A percentile compares a stretch with the other conserved stretches of the same genome.
These are phyloP conservation scores for Thinopyrum obtusiflorum DNA, from an alignment of 202 grass and related monocot genomes.

Conservation along the genomic window DNA sequence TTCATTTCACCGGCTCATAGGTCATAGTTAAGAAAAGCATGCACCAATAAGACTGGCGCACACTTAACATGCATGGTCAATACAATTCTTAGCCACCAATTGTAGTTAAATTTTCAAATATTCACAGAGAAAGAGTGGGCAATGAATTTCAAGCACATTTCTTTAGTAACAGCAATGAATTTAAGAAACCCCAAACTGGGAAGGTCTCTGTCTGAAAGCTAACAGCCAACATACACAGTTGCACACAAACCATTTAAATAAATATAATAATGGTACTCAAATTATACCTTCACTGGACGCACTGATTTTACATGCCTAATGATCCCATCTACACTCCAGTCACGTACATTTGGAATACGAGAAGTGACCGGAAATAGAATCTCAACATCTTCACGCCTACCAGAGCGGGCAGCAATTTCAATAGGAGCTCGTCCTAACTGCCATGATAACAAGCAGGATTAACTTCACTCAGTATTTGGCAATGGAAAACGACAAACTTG, in stretches of 20 bases:
- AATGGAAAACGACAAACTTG: background rate
- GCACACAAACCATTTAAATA: background rate
- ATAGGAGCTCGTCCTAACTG: conserved; percentile 14
- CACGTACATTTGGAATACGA: conserved; percentile 13
- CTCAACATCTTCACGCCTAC: conserved; percentile 31
- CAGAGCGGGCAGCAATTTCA: conserved; percentile 36
- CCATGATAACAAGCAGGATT: conserved; percentile 9
- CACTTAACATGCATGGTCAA: background rate
- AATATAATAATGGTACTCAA: background rate
- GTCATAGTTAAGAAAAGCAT: background rate
- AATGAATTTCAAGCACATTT: background rate
- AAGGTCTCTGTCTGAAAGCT: background rate
- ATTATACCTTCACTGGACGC: background rate
- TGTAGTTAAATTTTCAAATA: background rate
- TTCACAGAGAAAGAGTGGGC: background rate
- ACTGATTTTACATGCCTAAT: conserved; percentile 4
- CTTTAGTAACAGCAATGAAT: background rate
- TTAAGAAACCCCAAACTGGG: background rate
- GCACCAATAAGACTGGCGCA: background rate
- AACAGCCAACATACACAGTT: background rate
- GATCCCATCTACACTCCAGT: conserved; percentile 16
- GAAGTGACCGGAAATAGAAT: conserved; percentile 44
- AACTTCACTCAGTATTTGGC: conserved; percentile 3
- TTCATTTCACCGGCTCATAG: background rate
- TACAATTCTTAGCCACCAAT: background rate